Percentiles rank a stretch among this genome's conserved stretches.
phyloP scores from a whole-genome alignment of 2,329 filamentous ascomycete species.

The Ascocoryne sarcoides region DNA sequence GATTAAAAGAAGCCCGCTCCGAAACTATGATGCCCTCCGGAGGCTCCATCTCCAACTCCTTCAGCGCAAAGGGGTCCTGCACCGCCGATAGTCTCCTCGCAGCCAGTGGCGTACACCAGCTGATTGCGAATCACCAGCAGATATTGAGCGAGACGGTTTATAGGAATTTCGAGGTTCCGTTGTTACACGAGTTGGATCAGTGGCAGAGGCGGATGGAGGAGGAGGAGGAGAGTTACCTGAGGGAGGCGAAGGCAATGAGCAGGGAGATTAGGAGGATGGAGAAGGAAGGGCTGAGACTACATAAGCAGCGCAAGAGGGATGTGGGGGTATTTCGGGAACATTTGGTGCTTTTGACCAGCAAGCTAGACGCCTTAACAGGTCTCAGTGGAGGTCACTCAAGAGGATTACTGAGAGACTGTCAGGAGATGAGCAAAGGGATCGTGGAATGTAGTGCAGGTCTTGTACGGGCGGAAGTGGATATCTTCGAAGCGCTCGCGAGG shows the following conservation, averaged over 20 bases:
- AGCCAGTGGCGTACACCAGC: slow-evolving; percentile 55
- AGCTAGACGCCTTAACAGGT: slow-evolving; percentile 53
- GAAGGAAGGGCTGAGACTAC: slow-evolving; percentile 55
- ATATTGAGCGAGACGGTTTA: slow-evolving; percentile 63
- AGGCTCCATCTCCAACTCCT: slow-evolving; percentile 30
- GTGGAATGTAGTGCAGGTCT: slow-evolving; percentile 57
- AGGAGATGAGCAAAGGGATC: slow-evolving; percentile 54
- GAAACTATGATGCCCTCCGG: slow-evolving; percentile 40
- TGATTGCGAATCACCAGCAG: slow-evolving; percentile 62
- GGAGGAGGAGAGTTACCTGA: slow-evolving; percentile 52
- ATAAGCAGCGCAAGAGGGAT: slow-evolving; percentile 49
- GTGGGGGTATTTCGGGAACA: slow-evolving; percentile 54
- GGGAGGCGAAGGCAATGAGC: slow-evolving; percentile 44
- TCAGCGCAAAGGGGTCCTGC: slow-evolving; percentile 42
- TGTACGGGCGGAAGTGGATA: slow-evolving; percentile 60
- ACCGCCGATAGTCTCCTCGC: slow-evolving; percentile 56
- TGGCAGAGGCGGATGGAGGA: slow-evolving; percentile 57
- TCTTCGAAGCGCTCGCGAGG: slow-evolving; percentile 56
- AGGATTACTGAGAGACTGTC: slow-evolving; percentile 51
- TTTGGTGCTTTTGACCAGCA: slow-evolving; percentile 52
- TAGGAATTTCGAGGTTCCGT: slow-evolving; percentile 57
- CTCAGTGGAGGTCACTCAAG: slow-evolving; percentile 54
- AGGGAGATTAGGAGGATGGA: slow-evolving; percentile 55
- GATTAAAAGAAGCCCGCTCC: slow-evolving; percentile 56
- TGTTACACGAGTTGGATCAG: slow-evolving; percentile 60